Evolutionary conservation across 1,284 basidiomycete genomes (phyloP).

Genomic region (Pascua sp.): DNA sequence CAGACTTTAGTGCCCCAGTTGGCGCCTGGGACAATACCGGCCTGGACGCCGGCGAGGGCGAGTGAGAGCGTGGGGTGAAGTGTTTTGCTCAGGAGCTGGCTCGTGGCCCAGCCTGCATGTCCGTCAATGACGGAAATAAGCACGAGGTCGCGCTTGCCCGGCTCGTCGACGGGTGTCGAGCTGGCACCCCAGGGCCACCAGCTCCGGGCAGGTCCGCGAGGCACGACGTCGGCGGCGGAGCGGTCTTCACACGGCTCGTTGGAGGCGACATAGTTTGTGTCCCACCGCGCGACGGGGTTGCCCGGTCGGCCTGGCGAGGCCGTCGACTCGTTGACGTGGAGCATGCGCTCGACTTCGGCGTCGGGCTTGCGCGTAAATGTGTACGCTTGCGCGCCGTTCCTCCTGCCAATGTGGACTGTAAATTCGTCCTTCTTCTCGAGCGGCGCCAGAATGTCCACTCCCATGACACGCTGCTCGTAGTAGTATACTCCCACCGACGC

Average conservation of each 20-base stretch:
- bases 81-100: slow-evolving; percentile 74
- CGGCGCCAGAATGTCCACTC: slow-evolving; percentile 1
- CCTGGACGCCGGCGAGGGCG: slow-evolving; percentile 60
- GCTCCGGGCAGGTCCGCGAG: slow-evolving; percentile 37
- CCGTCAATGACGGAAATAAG: slow-evolving; percentile 92
- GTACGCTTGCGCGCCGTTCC: slow-evolving; percentile 14
- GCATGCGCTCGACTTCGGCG: slow-evolving; percentile 30
- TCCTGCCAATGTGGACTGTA: slow-evolving; percentile 9
- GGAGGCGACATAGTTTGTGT: slow-evolving; percentile 72
- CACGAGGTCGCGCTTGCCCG: slow-evolving; percentile 60
- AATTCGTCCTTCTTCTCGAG: slow-evolving; percentile 10
- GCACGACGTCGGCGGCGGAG: slow-evolving; percentile 66
- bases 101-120: slow-evolving; percentile 80
- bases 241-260: slow-evolving; percentile 91
- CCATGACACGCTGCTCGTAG: slow-evolving; percentile 19
- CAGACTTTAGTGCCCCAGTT: slow-evolving; percentile 19
- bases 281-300: slow-evolving; percentile 56
- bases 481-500: slow-evolving; percentile 33
- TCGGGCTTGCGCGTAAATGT: slow-evolving; percentile 31
- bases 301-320: slow-evolving; percentile 19
- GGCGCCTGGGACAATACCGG: slow-evolving; percentile 39
- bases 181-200: neutral
- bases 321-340: slow-evolving; percentile 31
- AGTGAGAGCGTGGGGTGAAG: slow-evolving; percentile 82
- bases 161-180: neutral